Base-by-base conservation (phyloP, 257 asterid genomes). In the Mitragyna speciosa region DNA sequence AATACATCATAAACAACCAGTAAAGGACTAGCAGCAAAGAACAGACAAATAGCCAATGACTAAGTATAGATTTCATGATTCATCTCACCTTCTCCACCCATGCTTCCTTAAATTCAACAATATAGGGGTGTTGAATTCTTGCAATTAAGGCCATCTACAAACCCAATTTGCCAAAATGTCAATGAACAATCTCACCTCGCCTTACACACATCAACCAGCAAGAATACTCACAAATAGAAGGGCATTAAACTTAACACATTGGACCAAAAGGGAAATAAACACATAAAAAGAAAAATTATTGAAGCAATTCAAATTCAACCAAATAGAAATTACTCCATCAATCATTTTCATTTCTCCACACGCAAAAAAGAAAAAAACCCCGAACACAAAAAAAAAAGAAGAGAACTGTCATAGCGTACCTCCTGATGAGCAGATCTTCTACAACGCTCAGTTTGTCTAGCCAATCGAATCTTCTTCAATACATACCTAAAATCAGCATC, bases 351-450 rank as follows among this genome's bases (percentile, higher is more conserved):
- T 16, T 48, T 59, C 24, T 61, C 61, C 31, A 28, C 22, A 20
- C 58, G 6, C 4, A 0, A 49, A 28, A 65, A 36, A 36, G 4
- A 36, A 36, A 36, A 36, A 36, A 36, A 36, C 39, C 39, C 39
- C 2, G 39, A n/a, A n/a, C n/a, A n/a, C n/a, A n/a, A n/a, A n/a
- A n/a, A n/a, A n/a, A n/a, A n/a, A n/a, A n/a, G n/a, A n/a, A n/a
- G n/a, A n/a, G n/a, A n/a, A n/a, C n/a, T n/a, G n/a, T n/a, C 39
- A 36, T 36, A 36, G 66, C 61, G 64, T 78, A 96, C 99, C 96
- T 96, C 99, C 83, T 96, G 98, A 86, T 96, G 93, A 86, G 98
- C 99, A 84, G 99, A 96, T 94, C 95, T 91, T 85, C 99, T 87
- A 90, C 99, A 96, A 75, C 98, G 94, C 85, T 96, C 99, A 3